Evolutionary conservation across 306 rosid genomes (phyloP), one percentile per base, ranked within the genome.

Genomic region (Prunus padus): DNA sequence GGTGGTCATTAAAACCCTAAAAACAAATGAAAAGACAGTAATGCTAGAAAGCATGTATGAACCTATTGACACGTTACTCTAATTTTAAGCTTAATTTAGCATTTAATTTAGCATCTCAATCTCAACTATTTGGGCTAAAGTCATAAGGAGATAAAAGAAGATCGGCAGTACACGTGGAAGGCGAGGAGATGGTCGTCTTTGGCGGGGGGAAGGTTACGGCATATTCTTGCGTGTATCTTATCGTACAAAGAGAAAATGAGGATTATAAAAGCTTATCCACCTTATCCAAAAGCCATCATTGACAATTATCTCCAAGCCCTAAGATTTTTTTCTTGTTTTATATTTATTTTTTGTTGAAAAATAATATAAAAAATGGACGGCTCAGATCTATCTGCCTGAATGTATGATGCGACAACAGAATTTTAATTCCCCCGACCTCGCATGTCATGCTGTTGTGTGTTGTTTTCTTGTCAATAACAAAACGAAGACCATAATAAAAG

Each of bases 131-230:
- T 46, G 51, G 51, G 15, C 51, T 45, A 45, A 45, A 44, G 19
- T 1, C 26, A 54, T 42, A 16, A 51, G 20, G 59, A 51, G 42
- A 51, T 3, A 51, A 25, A 28, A 51, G 30, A 18, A 3, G 61
- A 67, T 67, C 22, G 9, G 22, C 72, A 4, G 20, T 74, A 40
- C 77, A 79, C 81, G 77, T 81, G 84, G 57, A 55, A 22, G 30
- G 40, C 31, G 11, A 42, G 22, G 57, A 16, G 14, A 15, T 0
- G 51, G 4, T 37, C 42, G 8, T 46, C 16, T 11, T 46, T 46
- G 51, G 51, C 11, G 8, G 15, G 16, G 51, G 2, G 50, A 14
- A 3, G 16, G 16, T 3, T 11, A 46, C 51, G 51, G 16, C 22
- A 18, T 15, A 16, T 14, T 51, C 56, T 51, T 37, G 42, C 42